phyloP scores from a whole-genome alignment of 129 eudicot species.

The Flaveria robusta region DNA sequence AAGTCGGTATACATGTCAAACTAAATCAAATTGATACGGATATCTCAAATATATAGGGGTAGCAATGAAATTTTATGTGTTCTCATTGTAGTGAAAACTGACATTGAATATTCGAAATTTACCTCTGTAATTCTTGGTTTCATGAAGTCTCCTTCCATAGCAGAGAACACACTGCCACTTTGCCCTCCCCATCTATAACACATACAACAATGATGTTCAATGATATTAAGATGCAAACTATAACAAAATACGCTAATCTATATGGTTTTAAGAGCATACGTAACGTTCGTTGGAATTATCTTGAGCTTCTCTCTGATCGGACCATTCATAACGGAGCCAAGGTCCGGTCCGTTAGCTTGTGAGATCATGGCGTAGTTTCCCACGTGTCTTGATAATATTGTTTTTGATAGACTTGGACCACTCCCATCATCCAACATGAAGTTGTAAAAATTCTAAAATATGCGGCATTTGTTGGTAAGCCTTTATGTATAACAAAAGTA shows the following conservation, averaged over 20 bases:
- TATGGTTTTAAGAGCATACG: constrained; percentile 28
- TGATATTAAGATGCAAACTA: too few relatives aligned
- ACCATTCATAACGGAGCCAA: constrained; percentile 51
- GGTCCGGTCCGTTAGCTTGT: constrained; percentile 26
- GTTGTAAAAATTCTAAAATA: constrained; percentile 56
- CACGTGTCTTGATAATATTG: constrained; percentile 14
- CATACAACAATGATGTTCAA: neutral
- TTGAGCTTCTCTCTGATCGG: constrained; percentile 50
- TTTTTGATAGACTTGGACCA: constrained; percentile 16
- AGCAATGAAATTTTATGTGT: neutral
- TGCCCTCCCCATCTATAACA: constrained; percentile 61
- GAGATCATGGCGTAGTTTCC: constrained; percentile 28
- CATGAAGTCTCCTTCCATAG: constrained; percentile 56
- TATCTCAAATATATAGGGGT: too few relatives aligned
- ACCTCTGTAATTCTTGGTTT: constrained; percentile 57
- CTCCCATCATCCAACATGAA: constrained; percentile 44
- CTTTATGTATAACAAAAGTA: neutral
- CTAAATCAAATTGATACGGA: too few relatives aligned
- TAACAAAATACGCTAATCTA: too few relatives aligned
- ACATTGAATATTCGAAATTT: neutral
- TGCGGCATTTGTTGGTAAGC: neutral
- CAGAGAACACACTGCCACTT: constrained; percentile 34
- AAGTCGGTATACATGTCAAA: too few relatives aligned
- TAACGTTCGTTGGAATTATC: constrained; percentile 45
- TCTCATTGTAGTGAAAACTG: neutral